Evolutionary conservation across 257 asterid genomes (phyloP).

Genomic region (Nicotiana knightiana): DNA sequence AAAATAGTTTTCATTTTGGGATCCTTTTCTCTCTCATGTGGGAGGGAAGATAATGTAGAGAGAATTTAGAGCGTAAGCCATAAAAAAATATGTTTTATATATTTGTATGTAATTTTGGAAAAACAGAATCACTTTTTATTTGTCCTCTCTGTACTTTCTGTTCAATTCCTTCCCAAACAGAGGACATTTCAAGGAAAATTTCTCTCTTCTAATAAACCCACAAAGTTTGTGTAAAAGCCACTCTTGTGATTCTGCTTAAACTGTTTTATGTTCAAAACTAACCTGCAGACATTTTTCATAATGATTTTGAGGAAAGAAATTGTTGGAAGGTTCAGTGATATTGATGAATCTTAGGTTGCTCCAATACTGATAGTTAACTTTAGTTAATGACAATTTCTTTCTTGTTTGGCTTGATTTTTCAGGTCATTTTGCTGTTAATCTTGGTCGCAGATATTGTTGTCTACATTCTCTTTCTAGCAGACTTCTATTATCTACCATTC

Average conservation of each 20-base stretch:
- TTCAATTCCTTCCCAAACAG: background rate
- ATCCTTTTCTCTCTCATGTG: background rate
- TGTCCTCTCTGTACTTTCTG: background rate
- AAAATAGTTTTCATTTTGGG: background rate
- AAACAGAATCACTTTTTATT: background rate
- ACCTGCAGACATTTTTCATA: background rate
- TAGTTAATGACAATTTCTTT: background rate
- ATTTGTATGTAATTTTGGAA: background rate
- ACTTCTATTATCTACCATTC: slow-evolving; percentile 62
- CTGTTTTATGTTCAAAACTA: background rate
- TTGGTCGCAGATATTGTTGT: slow-evolving; percentile 60
- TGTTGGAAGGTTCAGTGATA: background rate
- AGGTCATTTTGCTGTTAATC: slow-evolving; percentile 60
- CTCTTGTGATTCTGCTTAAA: background rate
- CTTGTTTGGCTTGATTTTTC: slow-evolving; percentile 12
- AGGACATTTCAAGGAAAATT: background rate
- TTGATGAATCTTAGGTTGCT: slow-evolving; percentile 4
- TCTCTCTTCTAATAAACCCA: background rate
- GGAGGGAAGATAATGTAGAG: background rate
- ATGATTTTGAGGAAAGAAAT: background rate
- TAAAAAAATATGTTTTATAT: background rate
- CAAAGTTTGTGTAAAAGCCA: background rate
- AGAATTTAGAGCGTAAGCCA: background rate
- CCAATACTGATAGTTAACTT: background rate
- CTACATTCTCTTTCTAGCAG: slow-evolving; percentile 60